Evolutionary conservation across 1,284 basidiomycete species (phyloP).

Genomic region (Heliocybe sulcata): DNA sequence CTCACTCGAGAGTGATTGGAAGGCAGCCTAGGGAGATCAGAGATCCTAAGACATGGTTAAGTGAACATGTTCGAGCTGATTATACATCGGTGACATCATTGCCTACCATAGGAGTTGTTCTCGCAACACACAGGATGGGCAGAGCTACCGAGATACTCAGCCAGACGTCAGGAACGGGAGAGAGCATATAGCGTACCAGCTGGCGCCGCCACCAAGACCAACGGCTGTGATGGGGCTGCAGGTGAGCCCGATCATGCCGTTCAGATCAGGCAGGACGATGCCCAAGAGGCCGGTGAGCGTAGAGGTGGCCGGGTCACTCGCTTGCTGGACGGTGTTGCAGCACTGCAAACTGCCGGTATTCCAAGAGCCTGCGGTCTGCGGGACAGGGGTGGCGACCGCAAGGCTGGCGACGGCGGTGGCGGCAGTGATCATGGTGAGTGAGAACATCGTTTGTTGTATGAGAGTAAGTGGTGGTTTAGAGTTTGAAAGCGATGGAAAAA

Average conservation of each 20-base stretch:
- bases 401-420: not conserved
- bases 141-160: too few species aligned
- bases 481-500: too few species aligned
- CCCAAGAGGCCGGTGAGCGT: not conserved
- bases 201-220: not conserved
- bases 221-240: not conserved
- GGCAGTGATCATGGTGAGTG: not conserved
- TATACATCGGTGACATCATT: too few species aligned
- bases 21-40: too few species aligned
- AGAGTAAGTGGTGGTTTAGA: too few species aligned
- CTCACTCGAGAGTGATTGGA: too few species aligned
- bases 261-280: not conserved
- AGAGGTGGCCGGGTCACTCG: not conserved
- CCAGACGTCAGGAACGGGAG: too few species aligned
- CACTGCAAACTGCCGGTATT: constrained; percentile 9
- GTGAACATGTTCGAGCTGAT: too few species aligned
- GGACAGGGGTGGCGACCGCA: not conserved
- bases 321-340: constrained; percentile 6
- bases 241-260: not conserved
- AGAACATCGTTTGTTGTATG: not conserved
- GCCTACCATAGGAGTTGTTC: too few species aligned
- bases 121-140: too few species aligned
- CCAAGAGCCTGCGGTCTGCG: constrained; percentile 5
- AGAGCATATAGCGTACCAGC: too few species aligned
- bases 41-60: too few species aligned